Evolutionary conservation across 331 rosid genomes (phyloP).

Genomic region (Spiraea crenata): DNA sequence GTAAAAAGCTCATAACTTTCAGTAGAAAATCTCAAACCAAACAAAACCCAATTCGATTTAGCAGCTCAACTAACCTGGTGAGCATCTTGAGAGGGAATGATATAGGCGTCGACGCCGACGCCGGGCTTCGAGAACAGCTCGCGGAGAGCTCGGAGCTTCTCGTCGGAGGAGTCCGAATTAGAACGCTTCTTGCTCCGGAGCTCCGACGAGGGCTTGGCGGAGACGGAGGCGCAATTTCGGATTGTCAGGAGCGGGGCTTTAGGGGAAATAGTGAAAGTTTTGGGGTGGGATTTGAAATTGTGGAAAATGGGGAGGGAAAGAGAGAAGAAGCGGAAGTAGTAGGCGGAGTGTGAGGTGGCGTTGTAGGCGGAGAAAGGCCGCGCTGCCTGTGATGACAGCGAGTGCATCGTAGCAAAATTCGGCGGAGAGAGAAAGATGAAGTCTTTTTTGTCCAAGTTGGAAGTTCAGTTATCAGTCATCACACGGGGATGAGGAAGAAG

Average conservation of each 20-base stretch:
- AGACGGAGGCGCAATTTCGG: slow-evolving; percentile 60
- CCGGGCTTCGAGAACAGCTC: slow-evolving; percentile 65
- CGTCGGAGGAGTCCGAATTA: slow-evolving; percentile 42
- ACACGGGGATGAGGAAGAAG: slow-evolving; percentile 17
- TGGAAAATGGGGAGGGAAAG: slow-evolving; percentile 35
- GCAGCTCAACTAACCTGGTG: slow-evolving; percentile 59
- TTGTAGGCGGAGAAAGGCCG: slow-evolving; percentile 26
- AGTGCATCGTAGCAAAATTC: slow-evolving; percentile 21
- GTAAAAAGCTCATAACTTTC: neutral
- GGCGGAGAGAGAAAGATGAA: neutral
- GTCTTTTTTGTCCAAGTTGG: neutral
- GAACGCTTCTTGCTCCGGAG: slow-evolving; percentile 28
- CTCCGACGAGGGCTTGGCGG: slow-evolving; percentile 71
- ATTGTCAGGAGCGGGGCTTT: slow-evolving; percentile 25
- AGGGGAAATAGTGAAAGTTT: slow-evolving; percentile 20
- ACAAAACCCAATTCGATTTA: neutral
- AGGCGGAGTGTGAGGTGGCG: slow-evolving; percentile 24
- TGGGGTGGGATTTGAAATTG: slow-evolving; percentile 33
- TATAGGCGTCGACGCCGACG: slow-evolving; percentile 68
- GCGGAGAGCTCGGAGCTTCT: slow-evolving; percentile 66
- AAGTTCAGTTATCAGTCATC: neutral
- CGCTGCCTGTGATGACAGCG: slow-evolving; percentile 32
- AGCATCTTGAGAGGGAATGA: slow-evolving; percentile 93
- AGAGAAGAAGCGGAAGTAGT: slow-evolving; percentile 30
- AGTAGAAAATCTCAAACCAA: neutral